A percentile compares a stretch with the other conserved stretches of the same genome.
These are phyloP conservation scores for Drechslerella coelobrocha DNA, from an alignment of 2,329 filamentous ascomycete species.

Conservation along the genomic window DNA sequence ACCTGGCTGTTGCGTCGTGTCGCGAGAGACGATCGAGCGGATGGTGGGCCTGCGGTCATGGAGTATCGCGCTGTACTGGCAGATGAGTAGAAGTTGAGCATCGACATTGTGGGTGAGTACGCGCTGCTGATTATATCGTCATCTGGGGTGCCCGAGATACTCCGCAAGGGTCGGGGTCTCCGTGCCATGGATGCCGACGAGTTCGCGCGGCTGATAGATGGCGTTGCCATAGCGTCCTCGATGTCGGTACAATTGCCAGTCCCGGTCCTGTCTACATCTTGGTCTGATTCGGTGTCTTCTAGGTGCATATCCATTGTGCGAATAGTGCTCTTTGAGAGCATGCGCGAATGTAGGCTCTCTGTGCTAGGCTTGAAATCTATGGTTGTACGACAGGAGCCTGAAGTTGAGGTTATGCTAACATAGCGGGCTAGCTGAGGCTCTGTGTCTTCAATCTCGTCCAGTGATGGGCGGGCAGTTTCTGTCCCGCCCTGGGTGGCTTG, in stretches of 20 bases:
- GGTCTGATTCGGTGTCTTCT: slow-evolving; percentile 4
- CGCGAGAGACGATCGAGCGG: slow-evolving; percentile 26
- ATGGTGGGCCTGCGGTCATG: slow-evolving; percentile 32
- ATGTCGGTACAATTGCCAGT: slow-evolving; percentile 34
- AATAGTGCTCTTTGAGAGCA: slow-evolving; percentile 40
- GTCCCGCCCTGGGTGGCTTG: slow-evolving; percentile 23
- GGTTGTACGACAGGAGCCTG: slow-evolving; percentile 40
- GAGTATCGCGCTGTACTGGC: slow-evolving; percentile 21
- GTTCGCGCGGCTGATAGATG: slow-evolving; percentile 16
- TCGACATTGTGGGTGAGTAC: slow-evolving; percentile 43
- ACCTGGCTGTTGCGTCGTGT: slow-evolving; percentile 38
- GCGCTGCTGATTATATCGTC: slow-evolving; percentile 11
- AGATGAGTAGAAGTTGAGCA: slow-evolving; percentile 47
- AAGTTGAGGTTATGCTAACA: slow-evolving; percentile 46
- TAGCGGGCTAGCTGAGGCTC: slow-evolving; percentile 38
- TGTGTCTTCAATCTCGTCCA: slow-evolving; percentile 31
- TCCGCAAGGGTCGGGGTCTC: slow-evolving; percentile 14
- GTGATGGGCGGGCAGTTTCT: slow-evolving; percentile 30
- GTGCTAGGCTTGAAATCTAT: slow-evolving; percentile 37
- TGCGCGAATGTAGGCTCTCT: slow-evolving; percentile 26
- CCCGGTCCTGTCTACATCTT: not conserved
- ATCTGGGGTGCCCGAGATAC: slow-evolving; percentile 1
- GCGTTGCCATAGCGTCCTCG: slow-evolving; percentile 30
- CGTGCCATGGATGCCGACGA: slow-evolving; percentile 16
- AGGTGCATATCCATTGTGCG: slow-evolving; percentile 39